A percentile compares a stretch with the other conserved stretches of the same genome.
These are phyloP conservation scores for Myriosclerotinia duriaeana DNA, from an alignment of 2,329 filamentous ascomycete genomes.

Conservation along the genomic window DNA sequence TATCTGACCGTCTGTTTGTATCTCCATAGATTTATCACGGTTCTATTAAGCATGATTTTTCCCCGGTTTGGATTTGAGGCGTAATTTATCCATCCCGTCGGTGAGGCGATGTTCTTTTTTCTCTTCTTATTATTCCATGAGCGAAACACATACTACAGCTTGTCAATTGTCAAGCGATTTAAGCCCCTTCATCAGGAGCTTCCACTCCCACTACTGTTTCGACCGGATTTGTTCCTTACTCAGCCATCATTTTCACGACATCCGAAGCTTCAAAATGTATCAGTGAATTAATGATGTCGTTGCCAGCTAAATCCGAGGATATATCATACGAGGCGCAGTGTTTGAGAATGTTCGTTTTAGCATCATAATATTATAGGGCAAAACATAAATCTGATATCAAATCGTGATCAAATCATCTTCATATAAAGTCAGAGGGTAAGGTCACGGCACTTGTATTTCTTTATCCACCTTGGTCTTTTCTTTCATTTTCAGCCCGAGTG, in stretches of 20 bases:
- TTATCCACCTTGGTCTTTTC: background rate
- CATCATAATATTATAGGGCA: background rate
- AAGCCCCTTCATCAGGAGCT: slow-evolving; percentile 8
- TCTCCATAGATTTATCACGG: background rate
- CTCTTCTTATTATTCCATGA: background rate
- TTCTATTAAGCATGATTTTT: background rate
- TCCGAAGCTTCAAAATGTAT: slow-evolving; percentile 8
- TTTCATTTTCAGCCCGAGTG: background rate
- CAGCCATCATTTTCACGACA: slow-evolving; percentile 1
- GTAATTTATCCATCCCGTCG: background rate
- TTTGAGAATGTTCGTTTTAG: background rate
- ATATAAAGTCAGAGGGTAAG: background rate
- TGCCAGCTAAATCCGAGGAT: background rate
- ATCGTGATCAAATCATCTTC: background rate
- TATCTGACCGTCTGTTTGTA: background rate
- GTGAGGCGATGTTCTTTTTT: background rate
- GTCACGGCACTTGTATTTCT: background rate
- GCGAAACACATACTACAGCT: background rate
- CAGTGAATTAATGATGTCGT: slow-evolving; percentile 2
- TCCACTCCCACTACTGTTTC: background rate
- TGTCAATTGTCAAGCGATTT: slow-evolving; percentile 4
- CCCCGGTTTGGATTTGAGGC: background rate
- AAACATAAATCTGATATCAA: slow-evolving; percentile 6
- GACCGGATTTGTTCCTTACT: background rate
- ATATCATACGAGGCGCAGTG: background rate